Evolutionary conservation across 2,329 filamentous ascomycete species (phyloP).

Genomic region (Pestalotiopsis sp.): DNA sequence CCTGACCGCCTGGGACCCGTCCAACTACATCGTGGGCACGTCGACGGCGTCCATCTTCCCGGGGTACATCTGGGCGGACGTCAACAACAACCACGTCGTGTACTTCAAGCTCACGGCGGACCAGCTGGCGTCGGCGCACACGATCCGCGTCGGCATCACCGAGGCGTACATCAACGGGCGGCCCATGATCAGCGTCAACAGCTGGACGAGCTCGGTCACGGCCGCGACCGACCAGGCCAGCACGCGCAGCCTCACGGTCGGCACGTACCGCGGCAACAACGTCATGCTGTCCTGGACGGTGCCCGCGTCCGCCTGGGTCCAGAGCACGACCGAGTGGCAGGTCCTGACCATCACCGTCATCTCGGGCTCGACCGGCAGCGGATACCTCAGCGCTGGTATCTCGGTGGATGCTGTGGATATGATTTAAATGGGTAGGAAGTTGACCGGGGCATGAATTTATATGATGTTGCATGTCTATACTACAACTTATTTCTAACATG

Average conservation of each 20-base stretch:
- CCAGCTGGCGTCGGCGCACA: slow-evolving; percentile 28
- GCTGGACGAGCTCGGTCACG: slow-evolving; percentile 26
- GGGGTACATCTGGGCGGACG: slow-evolving; percentile 41
- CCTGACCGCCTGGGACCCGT: slow-evolving; percentile 29
- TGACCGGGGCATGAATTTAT: too few species aligned
- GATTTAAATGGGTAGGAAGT: slow-evolving; percentile 13
- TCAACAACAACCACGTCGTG: slow-evolving; percentile 41
- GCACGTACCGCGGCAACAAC: slow-evolving; percentile 33
- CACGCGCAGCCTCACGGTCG: slow-evolving; percentile 32
- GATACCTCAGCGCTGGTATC: slow-evolving; percentile 29
- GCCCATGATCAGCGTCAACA: slow-evolving; percentile 30
- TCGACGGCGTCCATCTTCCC: slow-evolving; percentile 35
- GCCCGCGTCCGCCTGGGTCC: slow-evolving; percentile 26
- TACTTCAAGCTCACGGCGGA: slow-evolving; percentile 35
- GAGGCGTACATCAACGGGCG: slow-evolving; percentile 31
- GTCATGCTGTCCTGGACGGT: slow-evolving; percentile 28
- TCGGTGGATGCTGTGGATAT: slow-evolving; percentile 30
- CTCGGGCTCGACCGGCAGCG: slow-evolving; percentile 25
- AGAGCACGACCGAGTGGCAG: slow-evolving; percentile 29
- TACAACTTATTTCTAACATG: too few species aligned
- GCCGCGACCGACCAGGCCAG: slow-evolving; percentile 27
- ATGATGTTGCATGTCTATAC: too few species aligned
- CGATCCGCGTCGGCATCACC: slow-evolving; percentile 31
- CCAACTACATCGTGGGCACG: slow-evolving; percentile 36
- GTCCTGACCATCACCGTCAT: slow-evolving; percentile 29